A percentile compares a stretch with the other conserved stretches of the same genome.
These are phyloP conservation scores for Alternaria sp. DNA, from an alignment of 2,329 filamentous ascomycete species.

Conservation along the genomic window DNA sequence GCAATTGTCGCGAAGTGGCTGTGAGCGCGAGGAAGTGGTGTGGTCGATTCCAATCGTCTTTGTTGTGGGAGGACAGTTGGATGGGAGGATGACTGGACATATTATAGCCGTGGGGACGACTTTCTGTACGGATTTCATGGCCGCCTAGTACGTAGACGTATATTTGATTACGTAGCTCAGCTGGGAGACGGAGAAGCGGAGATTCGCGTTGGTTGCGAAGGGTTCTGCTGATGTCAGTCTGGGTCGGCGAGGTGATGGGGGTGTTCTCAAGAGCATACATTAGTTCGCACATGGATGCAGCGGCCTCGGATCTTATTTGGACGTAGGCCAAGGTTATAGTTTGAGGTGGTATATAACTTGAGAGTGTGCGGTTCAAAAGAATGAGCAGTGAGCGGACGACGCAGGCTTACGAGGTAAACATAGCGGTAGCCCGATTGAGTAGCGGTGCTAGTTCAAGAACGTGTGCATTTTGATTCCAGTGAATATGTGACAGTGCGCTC, in stretches of 20 bases:
- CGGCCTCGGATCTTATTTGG: neutral
- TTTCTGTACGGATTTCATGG: neutral
- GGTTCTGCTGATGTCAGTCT: neutral
- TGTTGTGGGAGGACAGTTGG: neutral
- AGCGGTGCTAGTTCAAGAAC: neutral
- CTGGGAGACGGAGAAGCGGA: neutral
- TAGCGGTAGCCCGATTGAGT: neutral
- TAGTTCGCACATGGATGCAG: neutral
- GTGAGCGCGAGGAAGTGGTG: neutral
- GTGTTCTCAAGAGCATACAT: neutral
- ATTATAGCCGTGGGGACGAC: fast-evolving
- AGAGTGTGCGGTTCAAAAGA: neutral
- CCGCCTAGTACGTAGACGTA: neutral
- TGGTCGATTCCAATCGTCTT: neutral
- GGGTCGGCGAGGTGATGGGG: neutral
- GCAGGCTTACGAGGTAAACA: neutral
- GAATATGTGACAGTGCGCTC: neutral
- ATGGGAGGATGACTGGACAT: neutral
- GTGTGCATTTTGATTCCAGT: neutral
- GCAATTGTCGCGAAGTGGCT: neutral
- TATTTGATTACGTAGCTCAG: neutral
- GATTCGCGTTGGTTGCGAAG: neutral
- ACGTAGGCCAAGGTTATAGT: neutral
- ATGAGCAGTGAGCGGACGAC: neutral
- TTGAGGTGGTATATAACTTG: neutral